Conservation (phyloP, 2,329 filamentous ascomycete species). For the Neonectria magnoliae region DNA sequence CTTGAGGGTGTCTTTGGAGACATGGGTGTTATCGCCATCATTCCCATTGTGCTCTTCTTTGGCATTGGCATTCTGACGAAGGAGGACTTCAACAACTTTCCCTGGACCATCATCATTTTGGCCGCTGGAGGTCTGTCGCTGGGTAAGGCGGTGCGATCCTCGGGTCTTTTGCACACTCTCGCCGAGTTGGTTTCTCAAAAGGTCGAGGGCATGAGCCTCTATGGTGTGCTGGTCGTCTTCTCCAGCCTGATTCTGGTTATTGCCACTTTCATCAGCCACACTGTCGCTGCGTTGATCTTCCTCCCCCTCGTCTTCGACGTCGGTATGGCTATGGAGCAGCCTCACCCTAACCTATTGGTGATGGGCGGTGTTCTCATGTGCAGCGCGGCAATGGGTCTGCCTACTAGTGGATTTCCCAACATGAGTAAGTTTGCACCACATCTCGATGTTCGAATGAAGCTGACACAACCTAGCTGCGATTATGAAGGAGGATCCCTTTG, state of each 20-base stretch:
- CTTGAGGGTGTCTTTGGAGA: conserved; percentile 90
- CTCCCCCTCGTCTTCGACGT: conserved; percentile 90
- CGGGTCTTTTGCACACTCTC: conserved; percentile 89
- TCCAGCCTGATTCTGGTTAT: conserved; percentile 86
- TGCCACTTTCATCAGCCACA: conserved; percentile 97
- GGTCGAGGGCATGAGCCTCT: conserved; percentile 83
- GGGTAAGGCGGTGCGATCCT: conserved; percentile 93
- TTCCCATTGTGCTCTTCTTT: conserved; percentile 95
- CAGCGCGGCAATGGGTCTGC: conserved; percentile 93
- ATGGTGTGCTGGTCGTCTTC: conserved; percentile 88
- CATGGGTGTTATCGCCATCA: conserved; percentile 98
- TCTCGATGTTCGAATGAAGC: conserved; percentile 12
- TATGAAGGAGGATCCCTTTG: conserved; percentile 98
- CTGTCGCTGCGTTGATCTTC: conserved; percentile 94
- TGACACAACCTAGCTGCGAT: conserved; percentile 76
- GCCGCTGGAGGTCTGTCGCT: conserved; percentile 92
- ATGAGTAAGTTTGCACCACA: conserved; percentile 81
- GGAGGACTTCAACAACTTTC: conserved; percentile 99
- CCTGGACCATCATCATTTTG: conserved; percentile 99
- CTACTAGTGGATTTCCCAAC: conserved; percentile 96
- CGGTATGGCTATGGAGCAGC: conserved; percentile 84
- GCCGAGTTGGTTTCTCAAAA: conserved; percentile 77
- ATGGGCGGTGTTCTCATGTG: conserved; percentile 98
- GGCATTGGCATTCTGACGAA: conserved; percentile 96
- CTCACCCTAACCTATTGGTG: conserved; percentile 92